Conservation (phyloP, 2,329 filamentous ascomycete species). For the Colletotrichum brevisporum region DNA sequence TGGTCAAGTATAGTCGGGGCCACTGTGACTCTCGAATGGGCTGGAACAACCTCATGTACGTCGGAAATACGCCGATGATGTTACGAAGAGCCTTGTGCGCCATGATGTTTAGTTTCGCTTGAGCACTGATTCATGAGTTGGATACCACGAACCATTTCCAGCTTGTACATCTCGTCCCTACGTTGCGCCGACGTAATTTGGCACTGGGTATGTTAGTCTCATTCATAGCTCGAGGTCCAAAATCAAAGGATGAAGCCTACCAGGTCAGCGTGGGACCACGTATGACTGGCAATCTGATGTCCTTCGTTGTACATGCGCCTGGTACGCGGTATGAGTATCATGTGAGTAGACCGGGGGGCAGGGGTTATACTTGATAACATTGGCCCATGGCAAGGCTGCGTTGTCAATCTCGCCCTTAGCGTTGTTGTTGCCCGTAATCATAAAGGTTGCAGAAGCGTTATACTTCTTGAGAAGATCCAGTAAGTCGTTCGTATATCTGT, state of each 20-base stretch:
- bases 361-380: slow-evolving; percentile 49
- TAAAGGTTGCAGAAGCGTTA: slow-evolving; percentile 56
- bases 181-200: slow-evolving; percentile 51
- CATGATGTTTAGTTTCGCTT: slow-evolving; percentile 62
- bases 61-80: slow-evolving; percentile 67
- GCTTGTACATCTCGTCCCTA: slow-evolving; percentile 50
- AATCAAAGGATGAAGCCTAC: slow-evolving; percentile 3
- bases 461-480: slow-evolving; percentile 54
- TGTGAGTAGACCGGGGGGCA: slow-evolving; percentile 27
- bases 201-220: slow-evolving; percentile 26
- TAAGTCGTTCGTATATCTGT: slow-evolving; percentile 56
- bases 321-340: neutral
- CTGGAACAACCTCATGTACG: slow-evolving; percentile 59
- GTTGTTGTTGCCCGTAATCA: slow-evolving; percentile 58
- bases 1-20: neutral
- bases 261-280: slow-evolving; percentile 62
- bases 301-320: slow-evolving; percentile 56
- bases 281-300: slow-evolving; percentile 58
- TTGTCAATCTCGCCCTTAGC: slow-evolving; percentile 63
- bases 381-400: slow-evolving; percentile 53
- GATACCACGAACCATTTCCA: slow-evolving; percentile 27
- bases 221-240: neutral
- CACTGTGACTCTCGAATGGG: too few species aligned
- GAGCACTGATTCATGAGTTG: neutral
- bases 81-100: slow-evolving; percentile 63